phyloP scores from a whole-genome alignment of 169 alveolate species.

The Plasmodium malariae region DNA sequence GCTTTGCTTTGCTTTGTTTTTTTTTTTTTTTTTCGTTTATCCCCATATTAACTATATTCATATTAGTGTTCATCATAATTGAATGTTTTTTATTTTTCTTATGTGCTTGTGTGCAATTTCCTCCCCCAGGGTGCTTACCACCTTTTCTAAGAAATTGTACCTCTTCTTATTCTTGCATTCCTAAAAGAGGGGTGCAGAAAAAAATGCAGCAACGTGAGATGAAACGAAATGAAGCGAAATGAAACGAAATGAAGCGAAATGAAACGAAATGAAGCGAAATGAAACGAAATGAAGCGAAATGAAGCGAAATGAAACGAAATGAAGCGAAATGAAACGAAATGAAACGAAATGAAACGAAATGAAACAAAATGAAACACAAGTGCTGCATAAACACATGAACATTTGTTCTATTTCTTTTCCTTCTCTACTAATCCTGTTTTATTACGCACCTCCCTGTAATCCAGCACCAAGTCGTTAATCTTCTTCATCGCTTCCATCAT shows the following conservation, averaged over 20 bases:
- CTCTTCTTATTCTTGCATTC: conserved; percentile 82
- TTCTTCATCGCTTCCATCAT: conserved; percentile 56
- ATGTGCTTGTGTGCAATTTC: conserved; percentile 89
- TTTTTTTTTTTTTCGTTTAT: neutral
- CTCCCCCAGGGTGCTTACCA: conserved; percentile 89
- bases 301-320: no score
- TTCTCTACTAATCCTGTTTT: neutral
- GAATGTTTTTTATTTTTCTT: conserved; percentile 81
- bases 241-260: no score
- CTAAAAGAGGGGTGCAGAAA: conserved; percentile 17
- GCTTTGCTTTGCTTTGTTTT: neutral
- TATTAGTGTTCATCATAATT: conserved; percentile 35
- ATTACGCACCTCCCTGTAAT: conserved; percentile 55
- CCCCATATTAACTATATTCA: neutral
- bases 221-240: no score
- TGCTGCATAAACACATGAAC: neutral
- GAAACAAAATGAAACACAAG: no score
- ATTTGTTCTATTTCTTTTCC: neutral
- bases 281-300: no score
- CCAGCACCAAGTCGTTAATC: conserved; percentile 63
- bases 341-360: no score
- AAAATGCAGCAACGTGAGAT: no score
- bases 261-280: no score
- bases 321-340: no score
- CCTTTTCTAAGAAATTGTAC: conserved; percentile 87